A percentile compares a stretch with the other conserved stretches of the same genome.
Evolutionary conservation across 768 basidiomycete species (phyloP).

Genomic region (Suillus bovinus): DNA sequence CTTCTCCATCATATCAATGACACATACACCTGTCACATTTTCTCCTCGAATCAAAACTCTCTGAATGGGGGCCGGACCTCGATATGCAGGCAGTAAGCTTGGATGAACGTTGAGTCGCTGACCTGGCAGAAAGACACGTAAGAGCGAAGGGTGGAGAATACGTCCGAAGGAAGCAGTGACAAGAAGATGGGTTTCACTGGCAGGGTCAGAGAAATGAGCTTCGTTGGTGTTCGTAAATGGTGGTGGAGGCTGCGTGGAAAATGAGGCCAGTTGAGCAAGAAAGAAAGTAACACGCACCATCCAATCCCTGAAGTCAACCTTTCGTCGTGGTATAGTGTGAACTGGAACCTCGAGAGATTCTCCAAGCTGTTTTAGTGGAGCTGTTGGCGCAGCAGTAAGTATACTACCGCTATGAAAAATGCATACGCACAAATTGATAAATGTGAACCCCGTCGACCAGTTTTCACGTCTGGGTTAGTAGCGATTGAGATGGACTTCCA

Average conservation of each 20-base stretch:
- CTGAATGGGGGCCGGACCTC: conserved; percentile 93
- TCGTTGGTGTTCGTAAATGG: conserved; percentile 28
- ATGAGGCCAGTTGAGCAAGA: conserved; percentile 2
- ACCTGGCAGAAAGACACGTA: conserved; percentile 57
- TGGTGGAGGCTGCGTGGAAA: conserved; percentile 44
- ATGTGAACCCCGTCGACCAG: conserved; percentile 60
- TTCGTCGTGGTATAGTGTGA: conserved; percentile 59
- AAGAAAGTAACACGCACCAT: conserved; percentile 40
- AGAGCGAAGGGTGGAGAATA: conserved; percentile 65
- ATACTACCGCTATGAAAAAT: background rate
- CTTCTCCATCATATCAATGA: conserved; percentile 72
- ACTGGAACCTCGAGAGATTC: conserved; percentile 54
- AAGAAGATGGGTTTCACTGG: conserved; percentile 51
- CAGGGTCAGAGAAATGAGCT: conserved; percentile 16
- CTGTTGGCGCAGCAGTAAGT: conserved; percentile 37
- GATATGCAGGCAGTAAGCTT: conserved; percentile 80
- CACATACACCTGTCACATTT: conserved; percentile 72
- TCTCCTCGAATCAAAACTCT: conserved; percentile 72
- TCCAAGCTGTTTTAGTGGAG: conserved; percentile 67
- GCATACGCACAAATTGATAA: conserved; percentile 51
- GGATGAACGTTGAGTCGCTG: conserved; percentile 87
- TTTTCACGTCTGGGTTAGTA: conserved; percentile 67
- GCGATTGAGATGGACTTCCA: conserved; percentile 71
- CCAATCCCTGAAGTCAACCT: conserved; percentile 65
- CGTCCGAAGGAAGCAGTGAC: conserved; percentile 92